Evolutionary conservation across 495 filamentous ascomycete species (phyloP).

Genomic region (Xylaria venustula): DNA sequence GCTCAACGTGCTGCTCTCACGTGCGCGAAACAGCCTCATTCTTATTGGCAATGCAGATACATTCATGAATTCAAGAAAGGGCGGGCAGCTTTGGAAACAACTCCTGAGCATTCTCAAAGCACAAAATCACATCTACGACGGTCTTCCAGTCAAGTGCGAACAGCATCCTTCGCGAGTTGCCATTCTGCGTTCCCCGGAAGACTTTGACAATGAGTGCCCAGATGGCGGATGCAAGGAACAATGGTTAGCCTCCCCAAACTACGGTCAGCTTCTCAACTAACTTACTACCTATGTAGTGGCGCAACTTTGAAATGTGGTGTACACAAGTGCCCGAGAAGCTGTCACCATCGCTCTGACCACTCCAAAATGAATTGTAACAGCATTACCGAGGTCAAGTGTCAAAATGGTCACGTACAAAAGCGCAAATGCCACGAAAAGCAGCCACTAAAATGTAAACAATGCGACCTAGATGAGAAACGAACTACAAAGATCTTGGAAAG

Average conservation of each 20-base stretch:
- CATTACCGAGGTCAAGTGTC: constrained; percentile 36
- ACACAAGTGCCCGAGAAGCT: constrained; percentile 59
- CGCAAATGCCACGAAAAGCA: constrained; percentile 35
- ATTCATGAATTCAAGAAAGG: constrained; percentile 60
- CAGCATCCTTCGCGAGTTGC: constrained; percentile 53
- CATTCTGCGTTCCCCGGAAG: constrained; percentile 36
- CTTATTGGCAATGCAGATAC: constrained; percentile 68
- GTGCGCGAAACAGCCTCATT: constrained; percentile 62
- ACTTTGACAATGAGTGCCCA: constrained; percentile 60
- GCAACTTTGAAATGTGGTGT: constrained; percentile 55
- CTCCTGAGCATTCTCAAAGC: constrained; percentile 55
- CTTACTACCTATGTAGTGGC: constrained; percentile 46
- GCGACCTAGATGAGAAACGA: constrained; percentile 47
- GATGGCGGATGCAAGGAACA: constrained; percentile 67
- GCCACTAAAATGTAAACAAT: constrained; percentile 34
- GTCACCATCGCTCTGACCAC: constrained; percentile 65
- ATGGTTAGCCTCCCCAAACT: constrained; percentile 46
- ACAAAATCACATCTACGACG: constrained; percentile 59
- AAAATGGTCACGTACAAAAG: constrained; percentile 39
- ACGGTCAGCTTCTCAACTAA: constrained; percentile 54
- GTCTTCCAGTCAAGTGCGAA: constrained; percentile 65
- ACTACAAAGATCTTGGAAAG: constrained; percentile 39
- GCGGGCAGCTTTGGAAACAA: constrained; percentile 51
- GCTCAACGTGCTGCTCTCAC: constrained; percentile 67
- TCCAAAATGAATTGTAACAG: constrained; percentile 57